Base-by-base conservation (phyloP, 176 grass and related monocot genomes). In the Ensete ventricosum region DNA sequence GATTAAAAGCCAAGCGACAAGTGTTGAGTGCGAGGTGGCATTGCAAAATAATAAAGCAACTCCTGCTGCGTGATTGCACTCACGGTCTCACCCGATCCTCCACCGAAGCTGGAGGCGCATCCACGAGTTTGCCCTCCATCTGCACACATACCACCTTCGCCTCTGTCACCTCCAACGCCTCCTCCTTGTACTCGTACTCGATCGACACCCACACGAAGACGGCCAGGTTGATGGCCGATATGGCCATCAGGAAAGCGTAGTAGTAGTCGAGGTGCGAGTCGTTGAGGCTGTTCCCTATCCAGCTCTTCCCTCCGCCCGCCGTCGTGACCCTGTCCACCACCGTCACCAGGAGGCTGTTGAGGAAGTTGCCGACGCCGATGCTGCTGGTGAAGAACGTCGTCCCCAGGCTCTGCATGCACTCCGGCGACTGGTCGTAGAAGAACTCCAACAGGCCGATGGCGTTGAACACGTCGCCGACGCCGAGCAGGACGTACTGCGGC, bases 361-460 rank as follows among this genome's bases (percentile, higher is more conserved):
- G 66, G 66, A 69, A 69, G 26, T 69, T 69, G 24, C 66, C 66
- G 66, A 69, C 23, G 26, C 66, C 66, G 13, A 48, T 13, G 34
- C 27, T 49, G 10, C 25, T 69, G 25, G 48, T 48, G 12, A 25
- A n/a, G 66, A 48, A 69, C n/a, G 66, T 48, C 24, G 66, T 69
- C 34, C 66, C 66, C 14, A 69, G 66, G 14, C 66, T 69, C 66
- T 69, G 34, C 66, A 69, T 69, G n/a, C 66, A 11, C 24, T 69
- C 66, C 26, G 66, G 66, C 0, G 66, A 23, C 14, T 69, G 66
- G 13, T 69, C 66, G 66, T 69, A 69, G 26, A 69, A 69, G 27
- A 69, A 69, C 34, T 69, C 66, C 8, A 69, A 0, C 26, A 48
- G 16, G 10, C n/a, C 66, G n/a, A 69, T 25, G n/a, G 14, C 66